Percentiles rank a stretch among this genome's conserved stretches.
These are phyloP conservation scores for Spathaspora girioi DNA, from an alignment of 805 yeast genomes.

Conservation along the genomic window DNA sequence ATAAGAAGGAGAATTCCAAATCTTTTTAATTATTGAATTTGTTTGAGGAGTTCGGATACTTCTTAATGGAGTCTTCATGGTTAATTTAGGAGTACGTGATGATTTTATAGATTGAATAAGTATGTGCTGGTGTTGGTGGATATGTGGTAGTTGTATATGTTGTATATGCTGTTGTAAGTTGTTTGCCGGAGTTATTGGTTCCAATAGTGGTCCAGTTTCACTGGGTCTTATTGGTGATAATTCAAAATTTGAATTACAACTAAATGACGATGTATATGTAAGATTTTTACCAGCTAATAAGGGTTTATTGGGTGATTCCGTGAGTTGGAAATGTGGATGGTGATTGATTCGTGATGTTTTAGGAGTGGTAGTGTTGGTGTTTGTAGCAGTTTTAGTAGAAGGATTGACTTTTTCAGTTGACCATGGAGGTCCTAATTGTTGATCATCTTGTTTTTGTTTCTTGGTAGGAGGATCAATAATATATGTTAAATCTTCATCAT, in stretches of 20 bases:
- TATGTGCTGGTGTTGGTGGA: not conserved
- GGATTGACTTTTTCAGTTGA: not conserved
- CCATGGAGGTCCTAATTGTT: constrained; percentile 3
- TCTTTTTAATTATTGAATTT: constrained; percentile 44
- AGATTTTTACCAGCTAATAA: constrained; percentile 38
- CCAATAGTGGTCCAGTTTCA: constrained; percentile 63
- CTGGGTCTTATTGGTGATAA: constrained; percentile 54
- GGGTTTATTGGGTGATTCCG: constrained; percentile 39
- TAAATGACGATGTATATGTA: constrained; percentile 62
- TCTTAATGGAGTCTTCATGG: constrained; percentile 32
- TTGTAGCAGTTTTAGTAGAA: not conserved
- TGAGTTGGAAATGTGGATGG: constrained; percentile 21
- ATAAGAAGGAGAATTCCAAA: constrained; percentile 66
- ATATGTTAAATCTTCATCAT: constrained; percentile 13
- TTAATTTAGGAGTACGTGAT: constrained; percentile 30
- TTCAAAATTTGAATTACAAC: constrained; percentile 62
- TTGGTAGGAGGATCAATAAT: constrained; percentile 13
- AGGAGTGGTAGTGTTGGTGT: constrained; percentile 4
- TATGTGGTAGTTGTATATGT: constrained; percentile 5
- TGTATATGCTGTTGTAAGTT: constrained; percentile 8
- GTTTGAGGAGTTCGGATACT: constrained; percentile 38
- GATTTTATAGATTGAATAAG: not conserved
- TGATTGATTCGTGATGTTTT: constrained; percentile 7
- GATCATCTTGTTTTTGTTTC: constrained; percentile 10
- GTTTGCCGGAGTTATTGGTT: constrained; percentile 57